A percentile compares a stretch with the other conserved stretches of the same genome.
These are phyloP conservation scores for Candida coquimbonensis DNA, from an alignment of 805 yeast species.

Conservation along the genomic window DNA sequence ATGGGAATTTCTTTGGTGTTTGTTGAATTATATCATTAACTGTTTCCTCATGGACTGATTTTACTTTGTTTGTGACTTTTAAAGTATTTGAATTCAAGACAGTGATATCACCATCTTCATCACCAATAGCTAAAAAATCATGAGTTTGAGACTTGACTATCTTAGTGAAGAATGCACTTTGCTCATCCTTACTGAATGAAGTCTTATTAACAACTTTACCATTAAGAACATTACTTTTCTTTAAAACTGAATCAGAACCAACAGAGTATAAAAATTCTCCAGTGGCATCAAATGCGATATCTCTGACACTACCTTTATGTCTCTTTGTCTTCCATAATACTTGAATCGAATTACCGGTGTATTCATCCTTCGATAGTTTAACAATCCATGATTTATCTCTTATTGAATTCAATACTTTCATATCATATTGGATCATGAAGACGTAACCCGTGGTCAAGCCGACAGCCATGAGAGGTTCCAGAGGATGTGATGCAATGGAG, in stretches of 20 bases:
- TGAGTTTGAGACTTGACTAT: constrained; percentile 28
- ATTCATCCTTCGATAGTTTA: constrained; percentile 16
- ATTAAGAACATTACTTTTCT: constrained; percentile 60
- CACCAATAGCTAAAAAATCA: constrained; percentile 45
- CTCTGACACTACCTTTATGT: constrained; percentile 84
- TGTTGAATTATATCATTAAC: constrained; percentile 68
- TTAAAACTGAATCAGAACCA: constrained; percentile 76
- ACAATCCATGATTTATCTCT: constrained; percentile 21
- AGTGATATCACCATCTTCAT: constrained; percentile 63
- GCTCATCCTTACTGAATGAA: constrained; percentile 12
- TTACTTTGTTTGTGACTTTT: constrained; percentile 40
- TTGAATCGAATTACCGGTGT: constrained; percentile 16
- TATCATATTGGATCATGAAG: constrained; percentile 51
- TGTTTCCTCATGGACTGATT: constrained; percentile 66
- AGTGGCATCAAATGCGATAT: constrained; percentile 49
- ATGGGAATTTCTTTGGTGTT: constrained; percentile 56
- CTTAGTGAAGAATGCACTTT: constrained; percentile 24
- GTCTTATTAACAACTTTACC: constrained; percentile 70
- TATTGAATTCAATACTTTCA: constrained; percentile 21
- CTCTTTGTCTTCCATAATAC: constrained; percentile 76
- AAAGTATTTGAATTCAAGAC: constrained; percentile 52
- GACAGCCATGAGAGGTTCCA: constrained; percentile 49
- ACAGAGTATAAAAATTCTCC: constrained; percentile 54
- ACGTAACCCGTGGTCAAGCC: constrained; percentile 85
- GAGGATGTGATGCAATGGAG: constrained; percentile 72